Percentiles rank a stretch among this genome's conserved stretches.
phyloP scores from a whole-genome alignment of 352 stramenopile species.

The Pythium grandisporangium region DNA sequence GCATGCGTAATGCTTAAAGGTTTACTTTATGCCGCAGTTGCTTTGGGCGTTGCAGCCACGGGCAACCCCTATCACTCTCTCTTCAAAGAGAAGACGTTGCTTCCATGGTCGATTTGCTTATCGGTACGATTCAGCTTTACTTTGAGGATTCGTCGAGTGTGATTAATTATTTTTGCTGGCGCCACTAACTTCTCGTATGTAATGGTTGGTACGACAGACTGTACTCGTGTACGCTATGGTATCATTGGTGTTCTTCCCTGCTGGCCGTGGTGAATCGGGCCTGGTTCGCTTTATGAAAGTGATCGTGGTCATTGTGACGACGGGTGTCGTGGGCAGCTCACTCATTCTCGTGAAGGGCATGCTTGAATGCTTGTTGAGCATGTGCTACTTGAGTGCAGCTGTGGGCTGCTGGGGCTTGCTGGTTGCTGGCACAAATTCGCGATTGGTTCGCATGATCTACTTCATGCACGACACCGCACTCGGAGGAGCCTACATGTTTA shows the following conservation, averaged over 20 bases:
- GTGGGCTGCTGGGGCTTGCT: slow-evolving; percentile 49
- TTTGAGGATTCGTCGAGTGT: neutral
- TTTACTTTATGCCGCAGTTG: slow-evolving; percentile 72
- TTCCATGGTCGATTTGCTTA: slow-evolving; percentile 21
- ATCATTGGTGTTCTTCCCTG: slow-evolving; percentile 21
- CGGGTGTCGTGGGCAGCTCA: slow-evolving; percentile 1
- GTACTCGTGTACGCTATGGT: slow-evolving; percentile 17
- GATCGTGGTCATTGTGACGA: slow-evolving; percentile 36
- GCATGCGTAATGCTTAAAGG: slow-evolving; percentile 78
- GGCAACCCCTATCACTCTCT: slow-evolving; percentile 26
- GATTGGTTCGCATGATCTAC: slow-evolving; percentile 83
- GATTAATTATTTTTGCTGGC: neutral
- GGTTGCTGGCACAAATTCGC: slow-evolving; percentile 63
- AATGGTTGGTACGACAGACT: neutral
- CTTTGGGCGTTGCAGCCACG: slow-evolving; percentile 59
- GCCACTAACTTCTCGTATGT: no score
- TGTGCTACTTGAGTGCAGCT: slow-evolving; percentile 85
- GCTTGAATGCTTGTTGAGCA: slow-evolving; percentile 71
- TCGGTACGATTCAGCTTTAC: slow-evolving; percentile 4
- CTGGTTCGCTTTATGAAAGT: slow-evolving; percentile 29
- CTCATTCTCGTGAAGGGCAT: slow-evolving; percentile 51
- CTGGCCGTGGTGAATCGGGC: slow-evolving; percentile 21
- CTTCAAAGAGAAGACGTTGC: slow-evolving; percentile 13
- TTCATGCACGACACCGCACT: slow-evolving; percentile 87
- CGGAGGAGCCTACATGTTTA: slow-evolving; percentile 79